These are phyloP conservation scores for Boletus vermiculosoides DNA, from an alignment of 768 basidiomycete species.

Conservation along the genomic window DNA sequence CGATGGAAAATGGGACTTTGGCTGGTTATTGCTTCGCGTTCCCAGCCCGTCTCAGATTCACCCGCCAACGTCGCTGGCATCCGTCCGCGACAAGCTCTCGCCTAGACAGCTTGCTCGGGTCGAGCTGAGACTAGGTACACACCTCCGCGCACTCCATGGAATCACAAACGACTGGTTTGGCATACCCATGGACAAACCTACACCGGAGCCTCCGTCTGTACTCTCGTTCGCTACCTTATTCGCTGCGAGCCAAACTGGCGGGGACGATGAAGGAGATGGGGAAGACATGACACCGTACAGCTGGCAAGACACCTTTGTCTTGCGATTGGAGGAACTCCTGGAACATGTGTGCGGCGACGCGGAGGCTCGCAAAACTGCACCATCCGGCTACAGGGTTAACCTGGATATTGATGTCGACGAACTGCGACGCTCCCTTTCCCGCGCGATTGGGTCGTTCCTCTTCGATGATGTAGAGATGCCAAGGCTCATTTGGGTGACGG, in stretches of 20 bases:
- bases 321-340: conserved; percentile 56
- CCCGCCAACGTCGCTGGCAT: conserved; percentile 32
- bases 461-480: conserved; percentile 79
- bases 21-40: conserved; percentile 34
- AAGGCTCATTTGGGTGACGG: conserved; percentile 62
- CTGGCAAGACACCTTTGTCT: conserved; percentile 76
- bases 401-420: conserved; percentile 34
- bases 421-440: conserved; percentile 53
- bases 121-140: conserved; percentile 60
- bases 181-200: conserved; percentile 36
- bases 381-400: conserved; percentile 11
- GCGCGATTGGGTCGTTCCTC: conserved; percentile 71
- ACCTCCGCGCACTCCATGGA: conserved; percentile 61
- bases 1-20: conserved; percentile 21
- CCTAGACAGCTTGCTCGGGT: conserved; percentile 43
- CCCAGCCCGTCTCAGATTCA: conserved; percentile 36
- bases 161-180: conserved; percentile 83
- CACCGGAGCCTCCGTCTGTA: conserved; percentile 32
- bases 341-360: conserved; percentile 36
- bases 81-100: conserved; percentile 38
- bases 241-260: background rate
- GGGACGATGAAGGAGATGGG: conserved; percentile 9
- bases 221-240: conserved; percentile 18
- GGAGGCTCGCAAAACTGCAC: conserved; percentile 14
- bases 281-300: conserved; percentile 44